Evolutionary conservation across 768 basidiomycete genomes (phyloP), one percentile per base, ranked within the genome.

Genomic region (Paxillus involutus): DNA sequence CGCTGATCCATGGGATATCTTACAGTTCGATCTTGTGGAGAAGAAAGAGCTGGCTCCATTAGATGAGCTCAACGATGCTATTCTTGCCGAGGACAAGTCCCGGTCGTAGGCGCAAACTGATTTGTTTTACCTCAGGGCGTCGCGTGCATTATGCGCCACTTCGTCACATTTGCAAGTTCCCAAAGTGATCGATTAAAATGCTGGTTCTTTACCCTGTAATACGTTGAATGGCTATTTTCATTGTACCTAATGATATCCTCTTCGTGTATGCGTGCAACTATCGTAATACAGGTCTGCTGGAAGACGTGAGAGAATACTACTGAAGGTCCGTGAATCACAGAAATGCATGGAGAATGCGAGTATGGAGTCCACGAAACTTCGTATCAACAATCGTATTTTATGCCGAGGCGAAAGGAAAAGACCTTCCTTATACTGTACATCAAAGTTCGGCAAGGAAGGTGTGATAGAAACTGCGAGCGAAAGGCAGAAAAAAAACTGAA

Each of bases 31-130:
- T 65, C 79, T 96, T 19, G 83, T 98, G n/a, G 95, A 97, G 61
- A 91, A 91, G 81, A 97, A 94, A 72, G 96, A 98, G 66, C 79
- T 98, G 8, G 91, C 91, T 11, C 96, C 96, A 0, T 74, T 98
- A 48, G 94, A 95, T 59, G 96, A 98, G 70, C 80, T 98, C 62
- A 98, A 98, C 70, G 91, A 93, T 60, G 92, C 91, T 9, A 94
- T 98, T 59, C 72, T 88, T 33, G 78, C 79, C 0, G 83, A 83
- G 63, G 80, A 81, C 62, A 80, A 77, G 61, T 37, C 64, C 3
- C 66, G 73, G 56, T 65, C 41, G 56, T 59, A 52, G 48, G 35
- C 12, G 14, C 46, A 26, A 47, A 14, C 8, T 35, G 35, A 32
- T 11, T 48, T 21, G 11, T 19, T n/a, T 53, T 14, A 17, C 35